Evolutionary conservation across 176 grass and related monocot genomes (phyloP), one percentile per base, ranked within the genome.

Genomic region (Chrysopogon serrulatus): DNA sequence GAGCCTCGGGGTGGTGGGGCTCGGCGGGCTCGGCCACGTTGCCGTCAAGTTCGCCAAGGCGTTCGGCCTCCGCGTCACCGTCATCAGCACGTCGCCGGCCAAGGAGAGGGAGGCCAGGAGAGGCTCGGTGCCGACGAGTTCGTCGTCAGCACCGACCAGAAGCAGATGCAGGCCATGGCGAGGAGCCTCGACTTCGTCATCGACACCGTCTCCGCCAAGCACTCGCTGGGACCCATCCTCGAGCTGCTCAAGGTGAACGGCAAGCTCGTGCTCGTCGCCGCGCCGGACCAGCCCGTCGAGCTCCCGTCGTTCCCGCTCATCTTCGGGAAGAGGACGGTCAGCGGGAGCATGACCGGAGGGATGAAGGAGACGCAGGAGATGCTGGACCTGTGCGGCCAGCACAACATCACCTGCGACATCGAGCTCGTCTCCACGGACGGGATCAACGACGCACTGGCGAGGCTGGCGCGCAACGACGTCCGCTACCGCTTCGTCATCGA

Each of bases 331-430:
- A 91, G 89, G 76, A 90, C 85, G 0, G 89, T 98, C 14, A 91
- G 86, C 33, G 95, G 95, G 77, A 95, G 90, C 90, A 90, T 98
- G 61, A 95, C 85, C 0, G 92, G 95, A 0, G 89, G 95, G 0
- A 95, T 98, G 23, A 83, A 87, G 61, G 95, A 98, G 82, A 95
- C 91, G 13, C 92, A 98, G 56, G 95, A 98, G 90, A 98, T 98
- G 95, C 51, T 98, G 27, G 90, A 95, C 70, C 5, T 98, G 0
- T 95, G 91, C 30, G 92, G 84, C 2, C 17, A 91, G 33, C 85
- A 93, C 79, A 83, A 83, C 79, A 95, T 98, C 35, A 91, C 86
- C 11, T 91, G 88, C 44, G 85, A 98, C 42, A 84, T 98, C 48
- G 92, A 98, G 84, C 64, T 98, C 5, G 89, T 98, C 11, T 59